A percentile compares a stretch with the other conserved stretches of the same genome.
Conservation (phyloP, 495 filamentous ascomycete genomes). For the Mytilinidion resinicola region DNA sequence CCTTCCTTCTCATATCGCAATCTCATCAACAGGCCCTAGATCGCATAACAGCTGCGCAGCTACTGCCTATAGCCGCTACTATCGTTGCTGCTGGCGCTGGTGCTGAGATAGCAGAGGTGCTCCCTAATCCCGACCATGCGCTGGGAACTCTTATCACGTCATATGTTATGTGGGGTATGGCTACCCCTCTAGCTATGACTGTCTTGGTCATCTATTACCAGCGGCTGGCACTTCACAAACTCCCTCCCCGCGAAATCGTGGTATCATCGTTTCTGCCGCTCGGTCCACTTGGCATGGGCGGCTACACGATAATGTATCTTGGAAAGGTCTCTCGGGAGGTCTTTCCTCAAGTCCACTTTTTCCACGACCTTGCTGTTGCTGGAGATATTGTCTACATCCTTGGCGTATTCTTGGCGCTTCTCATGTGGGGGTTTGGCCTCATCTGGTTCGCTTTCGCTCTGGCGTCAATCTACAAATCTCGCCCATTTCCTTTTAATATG, state of each 20-base stretch:
- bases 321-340: conserved; percentile 45
- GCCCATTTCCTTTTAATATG: conserved; percentile 36
- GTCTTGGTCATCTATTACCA: conserved; percentile 58
- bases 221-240: conserved; percentile 53
- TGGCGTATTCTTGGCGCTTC: conserved; percentile 48
- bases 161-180: conserved; percentile 58
- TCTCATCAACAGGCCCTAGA: conserved; percentile 41
- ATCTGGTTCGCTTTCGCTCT: conserved; percentile 58
- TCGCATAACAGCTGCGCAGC: conserved; percentile 54
- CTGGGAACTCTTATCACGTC: conserved; percentile 51
- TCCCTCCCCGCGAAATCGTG: conserved; percentile 55
- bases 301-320: conserved; percentile 54
- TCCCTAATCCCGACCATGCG: conserved; percentile 49
- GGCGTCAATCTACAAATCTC: conserved; percentile 31
- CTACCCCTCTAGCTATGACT: conserved; percentile 49
- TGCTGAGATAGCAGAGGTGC: conserved; percentile 47
- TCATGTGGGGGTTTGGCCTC: conserved; percentile 57
- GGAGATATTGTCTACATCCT: conserved; percentile 50
- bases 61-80: conserved; percentile 56
- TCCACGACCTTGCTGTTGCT: conserved; percentile 36
- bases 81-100: conserved; percentile 56
- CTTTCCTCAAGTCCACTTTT: conserved; percentile 48
- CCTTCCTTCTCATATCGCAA: conserved; percentile 45
- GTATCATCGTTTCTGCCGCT: conserved; percentile 59
- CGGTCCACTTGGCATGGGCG: conserved; percentile 56